phyloP scores from a whole-genome alignment of 345 rosid species.

The Lepidium aucheri region DNA sequence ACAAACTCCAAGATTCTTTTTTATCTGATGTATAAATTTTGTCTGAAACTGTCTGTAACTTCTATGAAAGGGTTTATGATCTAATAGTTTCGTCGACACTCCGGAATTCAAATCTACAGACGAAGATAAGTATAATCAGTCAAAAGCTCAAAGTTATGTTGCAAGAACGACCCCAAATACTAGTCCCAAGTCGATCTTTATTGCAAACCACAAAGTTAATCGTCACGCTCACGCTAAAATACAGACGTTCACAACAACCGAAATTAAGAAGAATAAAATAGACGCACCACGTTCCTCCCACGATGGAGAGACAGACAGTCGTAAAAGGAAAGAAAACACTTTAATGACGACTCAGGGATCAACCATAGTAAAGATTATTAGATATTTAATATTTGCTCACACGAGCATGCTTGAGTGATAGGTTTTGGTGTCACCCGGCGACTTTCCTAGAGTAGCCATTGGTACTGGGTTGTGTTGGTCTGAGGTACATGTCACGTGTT shows the following conservation, averaged over 20 bases:
- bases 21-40: background rate
- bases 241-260: slow-evolving; percentile 1
- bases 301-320: background rate
- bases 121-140: no score
- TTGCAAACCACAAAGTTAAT: slow-evolving; percentile 20
- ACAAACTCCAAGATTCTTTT: background rate
- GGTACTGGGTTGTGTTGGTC: slow-evolving; percentile 44
- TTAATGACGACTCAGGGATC: background rate
- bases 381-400: background rate
- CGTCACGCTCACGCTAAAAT: background rate
- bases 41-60: background rate
- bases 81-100: background rate
- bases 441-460: slow-evolving; percentile 47
- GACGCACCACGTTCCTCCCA: background rate
- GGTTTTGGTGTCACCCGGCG: slow-evolving; percentile 34
- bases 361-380: background rate
- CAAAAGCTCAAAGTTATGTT: no score
- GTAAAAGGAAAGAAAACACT: background rate
- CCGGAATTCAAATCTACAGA: no score
- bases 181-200: slow-evolving; percentile 14
- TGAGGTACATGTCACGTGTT: slow-evolving; percentile 41
- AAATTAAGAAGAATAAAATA: background rate
- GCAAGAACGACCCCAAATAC: background rate
- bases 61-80: no score
- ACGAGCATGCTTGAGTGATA: background rate